Conservation (phyloP, 1,284 basidiomycete species). For the Athelia sp. region DNA sequence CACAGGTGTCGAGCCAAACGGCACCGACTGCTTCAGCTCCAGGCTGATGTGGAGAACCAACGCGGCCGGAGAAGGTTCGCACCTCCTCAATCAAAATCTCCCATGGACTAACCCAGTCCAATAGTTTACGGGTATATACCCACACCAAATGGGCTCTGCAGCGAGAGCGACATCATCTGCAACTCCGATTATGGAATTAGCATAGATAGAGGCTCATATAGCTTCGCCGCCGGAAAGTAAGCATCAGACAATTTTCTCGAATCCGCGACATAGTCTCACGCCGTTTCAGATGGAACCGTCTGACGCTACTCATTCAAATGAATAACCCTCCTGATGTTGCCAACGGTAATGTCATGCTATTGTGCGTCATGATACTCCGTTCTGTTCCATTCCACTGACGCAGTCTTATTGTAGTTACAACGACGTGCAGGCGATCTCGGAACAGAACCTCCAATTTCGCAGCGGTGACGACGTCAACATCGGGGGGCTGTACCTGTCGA, state of each 20-base stretch:
- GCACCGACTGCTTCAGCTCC: constrained; percentile 62
- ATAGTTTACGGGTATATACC: constrained; percentile 64
- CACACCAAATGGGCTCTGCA: constrained; percentile 51
- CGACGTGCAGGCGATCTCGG: constrained; percentile 44
- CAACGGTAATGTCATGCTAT: constrained; percentile 54
- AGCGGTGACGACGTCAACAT: constrained; percentile 37
- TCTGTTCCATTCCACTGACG: constrained; percentile 1
- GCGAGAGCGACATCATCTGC: constrained; percentile 52
- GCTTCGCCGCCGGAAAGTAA: constrained; percentile 54
- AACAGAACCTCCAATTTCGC: constrained; percentile 49
- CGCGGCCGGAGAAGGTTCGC: constrained; percentile 62
- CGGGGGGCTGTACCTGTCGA: constrained; percentile 65
- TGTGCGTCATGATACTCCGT: constrained; percentile 32
- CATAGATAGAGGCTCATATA: constrained; percentile 67
- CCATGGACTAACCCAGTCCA: constrained; percentile 4
- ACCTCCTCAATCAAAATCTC: constrained; percentile 13
- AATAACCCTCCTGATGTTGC: constrained; percentile 50
- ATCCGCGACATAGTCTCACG: background rate
- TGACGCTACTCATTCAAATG: constrained; percentile 53
- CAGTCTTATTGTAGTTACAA: constrained; percentile 45
- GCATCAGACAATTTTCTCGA: constrained; percentile 17
- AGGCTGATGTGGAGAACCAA: constrained; percentile 67
- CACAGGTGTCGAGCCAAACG: constrained; percentile 33
- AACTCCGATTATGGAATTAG: constrained; percentile 68
- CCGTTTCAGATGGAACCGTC: constrained; percentile 45